A percentile compares a stretch with the other conserved stretches of the same genome.
phyloP scores from a whole-genome alignment of 306 rosid genomes.

The Dalbergia oliveri region DNA sequence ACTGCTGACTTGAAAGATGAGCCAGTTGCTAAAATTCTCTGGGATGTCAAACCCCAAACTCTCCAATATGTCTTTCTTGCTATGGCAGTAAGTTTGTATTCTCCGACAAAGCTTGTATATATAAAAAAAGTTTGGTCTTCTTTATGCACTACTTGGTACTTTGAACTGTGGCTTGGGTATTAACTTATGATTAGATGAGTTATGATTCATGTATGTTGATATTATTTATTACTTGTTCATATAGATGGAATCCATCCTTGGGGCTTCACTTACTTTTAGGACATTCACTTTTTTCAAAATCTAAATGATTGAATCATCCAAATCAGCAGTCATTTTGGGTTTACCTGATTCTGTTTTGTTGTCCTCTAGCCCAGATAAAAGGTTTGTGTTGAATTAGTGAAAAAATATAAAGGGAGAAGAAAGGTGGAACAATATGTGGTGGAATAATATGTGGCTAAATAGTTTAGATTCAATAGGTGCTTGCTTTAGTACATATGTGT shows the following conservation, averaged over 20 bases:
- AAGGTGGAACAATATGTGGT: too few relatives aligned
- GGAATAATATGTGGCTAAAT: too few relatives aligned
- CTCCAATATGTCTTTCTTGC: constrained; percentile 78
- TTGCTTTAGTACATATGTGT: too few relatives aligned
- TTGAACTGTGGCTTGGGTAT: constrained; percentile 33
- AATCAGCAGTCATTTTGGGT: too few relatives aligned
- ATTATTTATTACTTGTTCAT: constrained; percentile 36
- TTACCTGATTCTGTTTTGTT: too few relatives aligned
- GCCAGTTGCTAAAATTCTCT: constrained; percentile 71
- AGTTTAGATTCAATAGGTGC: too few relatives aligned
- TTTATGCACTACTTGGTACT: constrained; percentile 24
- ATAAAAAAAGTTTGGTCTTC: constrained; percentile 28
- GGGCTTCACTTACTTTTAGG: too few relatives aligned
- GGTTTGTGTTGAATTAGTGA: too few relatives aligned
- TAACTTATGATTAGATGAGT: constrained; percentile 36
- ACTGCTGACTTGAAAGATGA: constrained; percentile 65
- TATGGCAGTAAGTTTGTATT: constrained; percentile 77
- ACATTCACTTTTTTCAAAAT: too few relatives aligned
- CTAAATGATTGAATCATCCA: too few relatives aligned
- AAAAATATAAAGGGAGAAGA: too few relatives aligned
- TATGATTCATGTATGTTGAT: constrained; percentile 36
- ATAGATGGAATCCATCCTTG: constrained; percentile 34
- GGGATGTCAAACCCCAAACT: constrained; percentile 64
- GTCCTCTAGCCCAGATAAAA: too few relatives aligned
- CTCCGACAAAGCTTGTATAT: constrained; percentile 40